Conservation (phyloP, 164 flowering plant species). For the Magnolia officinalis region DNA sequence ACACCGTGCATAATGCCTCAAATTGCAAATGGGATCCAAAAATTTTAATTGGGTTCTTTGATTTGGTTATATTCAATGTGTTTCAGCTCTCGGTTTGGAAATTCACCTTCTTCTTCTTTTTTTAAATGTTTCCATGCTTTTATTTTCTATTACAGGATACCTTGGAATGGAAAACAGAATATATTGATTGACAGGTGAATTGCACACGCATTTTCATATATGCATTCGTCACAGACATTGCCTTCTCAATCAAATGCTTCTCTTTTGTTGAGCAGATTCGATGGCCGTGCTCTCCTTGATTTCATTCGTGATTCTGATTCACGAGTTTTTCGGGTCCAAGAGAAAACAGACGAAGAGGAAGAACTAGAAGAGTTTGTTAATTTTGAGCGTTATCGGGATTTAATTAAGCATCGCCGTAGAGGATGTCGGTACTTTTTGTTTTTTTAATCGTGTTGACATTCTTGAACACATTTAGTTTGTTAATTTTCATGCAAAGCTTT, state of each 20-base stretch:
- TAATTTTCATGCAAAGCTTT: background rate
- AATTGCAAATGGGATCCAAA: too few species aligned
- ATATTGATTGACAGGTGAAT: constrained; percentile 79
- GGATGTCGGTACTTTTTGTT: constrained; percentile 99
- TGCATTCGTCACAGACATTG: background rate
- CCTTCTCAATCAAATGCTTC: background rate
- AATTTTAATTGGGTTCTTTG: background rate
- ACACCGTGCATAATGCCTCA: too few species aligned
- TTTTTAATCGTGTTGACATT: constrained; percentile 12
- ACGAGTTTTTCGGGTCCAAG: constrained; percentile 43
- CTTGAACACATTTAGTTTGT: background rate
- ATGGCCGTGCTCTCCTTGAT: constrained; percentile 96
- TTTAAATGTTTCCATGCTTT: background rate
- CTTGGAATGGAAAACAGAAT: constrained; percentile 96
- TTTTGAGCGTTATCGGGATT: constrained; percentile 99
- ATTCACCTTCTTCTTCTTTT: background rate
- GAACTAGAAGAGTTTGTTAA: constrained; percentile 98
- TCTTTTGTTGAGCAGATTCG: constrained; percentile 55
- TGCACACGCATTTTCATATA: constrained; percentile 1
- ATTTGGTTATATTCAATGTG: too few species aligned
- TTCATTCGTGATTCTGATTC: constrained; percentile 76
- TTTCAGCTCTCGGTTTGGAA: background rate
- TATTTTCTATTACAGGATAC: constrained; percentile 55
- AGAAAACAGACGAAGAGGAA: constrained; percentile 88
- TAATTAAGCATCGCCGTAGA: constrained; percentile 99